Percentiles rank a stretch among this genome's conserved stretches.
These are phyloP conservation scores for Fusarium torreyae DNA, from an alignment of 2,329 filamentous ascomycete genomes.

Conservation along the genomic window DNA sequence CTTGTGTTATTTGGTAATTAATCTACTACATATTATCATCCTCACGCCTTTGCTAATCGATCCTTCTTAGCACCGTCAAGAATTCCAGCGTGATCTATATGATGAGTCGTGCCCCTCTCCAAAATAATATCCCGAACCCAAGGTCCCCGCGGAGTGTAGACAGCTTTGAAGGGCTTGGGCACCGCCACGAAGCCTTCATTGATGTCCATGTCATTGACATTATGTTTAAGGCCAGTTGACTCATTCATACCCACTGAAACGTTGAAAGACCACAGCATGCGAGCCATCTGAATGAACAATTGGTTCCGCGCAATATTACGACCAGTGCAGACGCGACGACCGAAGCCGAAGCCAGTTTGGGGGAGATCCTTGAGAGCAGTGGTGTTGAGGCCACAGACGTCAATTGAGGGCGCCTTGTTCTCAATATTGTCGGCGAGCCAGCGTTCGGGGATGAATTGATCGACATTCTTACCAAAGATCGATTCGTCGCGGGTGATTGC, in stretches of 20 bases:
- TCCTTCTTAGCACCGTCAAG: constrained; percentile 5
- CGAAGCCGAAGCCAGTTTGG: constrained; percentile 63
- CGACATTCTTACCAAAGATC: constrained; percentile 57
- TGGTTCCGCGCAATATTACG: constrained; percentile 65
- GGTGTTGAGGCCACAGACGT: constrained; percentile 22
- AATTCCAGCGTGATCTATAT: constrained; percentile 11
- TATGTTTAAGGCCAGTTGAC: constrained; percentile 33
- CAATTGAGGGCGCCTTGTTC: constrained; percentile 11
- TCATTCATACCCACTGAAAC: constrained; percentile 47
- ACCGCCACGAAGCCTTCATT: constrained; percentile 49
- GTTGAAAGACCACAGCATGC: constrained; percentile 67
- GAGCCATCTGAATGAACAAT: constrained; percentile 59
- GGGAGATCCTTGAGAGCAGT: constrained; percentile 50
- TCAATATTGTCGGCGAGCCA: constrained; percentile 47
- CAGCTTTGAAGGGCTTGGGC: constrained; percentile 50
- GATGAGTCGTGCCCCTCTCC: constrained; percentile 9
- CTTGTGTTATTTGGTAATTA: too few relatives aligned
- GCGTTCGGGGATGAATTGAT: constrained; percentile 54
- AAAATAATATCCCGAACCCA: constrained; percentile 48
- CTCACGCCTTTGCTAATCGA: not conserved
- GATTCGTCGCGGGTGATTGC: constrained; percentile 56
- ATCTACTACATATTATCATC: not conserved
- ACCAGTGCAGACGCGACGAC: constrained; percentile 59
- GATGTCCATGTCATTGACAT: constrained; percentile 45
- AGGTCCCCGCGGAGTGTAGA: constrained; percentile 48